phyloP scores from a whole-genome alignment of 129 eudicot genomes.

The Centrapalus pauciflorus region DNA sequence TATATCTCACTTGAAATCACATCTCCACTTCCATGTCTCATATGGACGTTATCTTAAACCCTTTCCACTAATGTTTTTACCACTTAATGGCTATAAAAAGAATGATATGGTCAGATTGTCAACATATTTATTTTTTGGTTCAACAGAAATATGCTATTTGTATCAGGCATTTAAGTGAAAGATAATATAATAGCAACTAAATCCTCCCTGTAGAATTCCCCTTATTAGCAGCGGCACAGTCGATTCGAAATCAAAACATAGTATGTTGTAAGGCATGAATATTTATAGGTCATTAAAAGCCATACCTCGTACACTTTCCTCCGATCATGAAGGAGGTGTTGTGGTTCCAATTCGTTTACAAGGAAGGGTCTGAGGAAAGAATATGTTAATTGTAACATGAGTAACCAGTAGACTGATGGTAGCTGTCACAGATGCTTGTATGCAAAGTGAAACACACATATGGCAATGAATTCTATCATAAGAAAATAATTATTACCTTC shows the following conservation, averaged over 20 bases:
- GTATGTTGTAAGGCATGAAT: too few species aligned
- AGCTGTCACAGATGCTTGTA: constrained; percentile 7
- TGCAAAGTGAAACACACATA: constrained; percentile 3
- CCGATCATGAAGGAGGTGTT: constrained; percentile 94
- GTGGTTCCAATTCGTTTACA: constrained; percentile 83
- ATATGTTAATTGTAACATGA: constrained; percentile 10
- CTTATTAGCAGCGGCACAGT: background rate
- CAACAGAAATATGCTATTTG: background rate
- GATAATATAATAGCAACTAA: background rate
- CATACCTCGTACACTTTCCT: constrained; percentile 95
- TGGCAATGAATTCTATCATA: background rate
- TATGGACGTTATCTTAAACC: background rate
- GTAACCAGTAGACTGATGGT: background rate
- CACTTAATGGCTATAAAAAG: background rate
- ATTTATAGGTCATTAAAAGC: background rate
- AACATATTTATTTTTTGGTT: background rate
- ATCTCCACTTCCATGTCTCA: background rate
- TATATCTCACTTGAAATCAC: background rate
- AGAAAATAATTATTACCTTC: background rate
- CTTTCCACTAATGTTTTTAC: background rate
- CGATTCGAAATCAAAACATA: constrained; percentile 1
- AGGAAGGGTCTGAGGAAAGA: constrained; percentile 76
- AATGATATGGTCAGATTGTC: background rate
- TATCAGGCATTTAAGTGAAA: background rate
- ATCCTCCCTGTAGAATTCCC: background rate